Base-by-base conservation (phyloP, 2,329 filamentous ascomycete species). In the Trichoderma sp. region DNA sequence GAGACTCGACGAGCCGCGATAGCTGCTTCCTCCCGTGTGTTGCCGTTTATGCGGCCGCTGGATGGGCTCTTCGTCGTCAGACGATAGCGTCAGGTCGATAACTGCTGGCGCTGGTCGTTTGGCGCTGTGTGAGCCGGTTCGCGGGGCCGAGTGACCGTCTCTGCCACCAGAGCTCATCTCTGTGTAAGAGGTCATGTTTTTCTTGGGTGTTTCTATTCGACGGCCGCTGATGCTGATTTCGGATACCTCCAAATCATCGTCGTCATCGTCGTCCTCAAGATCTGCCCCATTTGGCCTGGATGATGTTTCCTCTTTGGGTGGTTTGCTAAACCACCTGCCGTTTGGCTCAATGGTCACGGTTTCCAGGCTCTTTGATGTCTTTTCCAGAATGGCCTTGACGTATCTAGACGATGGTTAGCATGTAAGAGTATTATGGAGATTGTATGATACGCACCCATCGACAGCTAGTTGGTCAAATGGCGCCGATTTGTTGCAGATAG, bases 261-360 rank as follows among this genome's bases (percentile, higher is more conserved):
- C 57, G 11, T 60, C 57, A 28, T 87, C 86, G 56, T 89, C 80
- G 28, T 80, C 73, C n/a, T 75, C 75, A 11, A 78, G 76, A 7
- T 77, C 71, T 58, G 75, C 70, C 7, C 76, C 77, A 21, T 76
- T 77, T 76, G 79, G 76, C 47, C 79, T 77, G 3, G 75, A 71
- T 15, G 73, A 72, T 11, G 75, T 68, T 4, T 79, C 79, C 8
- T 81, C 78, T 6, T 83, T 81, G 4, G 78, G 75, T 11, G 77
- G 77, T 57, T 84, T 83, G 8, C 80, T 78, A 64, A 81, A 81
- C 96, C 96, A 99, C 75, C 87, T 85, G 3, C 95, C 96, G 75
- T 94, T 88, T 1, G 95, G 94, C 77, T 98, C 93, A 56, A 99
- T 93, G 1, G 91, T 95, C 30, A 98, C 94, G 76, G 97, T 93